Conservation (phyloP, 164 flowering plant species). For the Chimonanthus praecox region DNA sequence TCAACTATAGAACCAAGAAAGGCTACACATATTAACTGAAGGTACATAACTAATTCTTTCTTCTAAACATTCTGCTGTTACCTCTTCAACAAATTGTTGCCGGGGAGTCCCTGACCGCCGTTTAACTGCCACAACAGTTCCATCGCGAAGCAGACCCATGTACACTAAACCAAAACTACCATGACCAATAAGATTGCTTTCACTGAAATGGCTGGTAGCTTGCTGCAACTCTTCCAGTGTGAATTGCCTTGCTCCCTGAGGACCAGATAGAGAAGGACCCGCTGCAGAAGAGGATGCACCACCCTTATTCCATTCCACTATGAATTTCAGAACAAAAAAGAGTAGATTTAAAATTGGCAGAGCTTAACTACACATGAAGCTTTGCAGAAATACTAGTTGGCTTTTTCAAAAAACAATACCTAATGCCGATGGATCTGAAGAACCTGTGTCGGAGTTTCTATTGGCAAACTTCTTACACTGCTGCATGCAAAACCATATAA, state of each 20-base stretch:
- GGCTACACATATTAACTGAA: neutral
- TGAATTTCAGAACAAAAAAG: slow-evolving; percentile 3
- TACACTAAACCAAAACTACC: slow-evolving; percentile 67
- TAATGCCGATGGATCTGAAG: slow-evolving; percentile 67
- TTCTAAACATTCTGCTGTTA: slow-evolving; percentile 8
- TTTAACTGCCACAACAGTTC: slow-evolving; percentile 65
- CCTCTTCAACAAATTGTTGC: slow-evolving; percentile 52
- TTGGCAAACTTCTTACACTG: slow-evolving; percentile 31
- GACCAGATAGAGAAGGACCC: slow-evolving; percentile 22
- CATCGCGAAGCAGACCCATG: slow-evolving; percentile 64
- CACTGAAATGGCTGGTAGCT: slow-evolving; percentile 55
- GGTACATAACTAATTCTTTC: neutral
- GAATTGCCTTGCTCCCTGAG: slow-evolving; percentile 37
- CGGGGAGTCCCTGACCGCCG: slow-evolving; percentile 40
- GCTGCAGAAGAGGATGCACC: slow-evolving; percentile 28
- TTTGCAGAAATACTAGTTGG: neutral
- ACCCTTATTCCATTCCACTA: slow-evolving; percentile 46
- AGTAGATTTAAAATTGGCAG: neutral
- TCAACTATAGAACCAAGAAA: neutral
- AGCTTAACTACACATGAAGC: neutral
- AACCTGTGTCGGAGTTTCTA: slow-evolving; percentile 57
- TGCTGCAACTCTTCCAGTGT: slow-evolving; percentile 53
- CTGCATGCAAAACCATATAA: slow-evolving; percentile 35
- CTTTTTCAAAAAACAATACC: slow-evolving; percentile 26
- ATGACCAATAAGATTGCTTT: slow-evolving; percentile 46